A percentile compares a stretch with the other conserved stretches of the same genome.
phyloP scores from a whole-genome alignment of 164 flowering plant species.

The Cinnamomum micranthum region DNA sequence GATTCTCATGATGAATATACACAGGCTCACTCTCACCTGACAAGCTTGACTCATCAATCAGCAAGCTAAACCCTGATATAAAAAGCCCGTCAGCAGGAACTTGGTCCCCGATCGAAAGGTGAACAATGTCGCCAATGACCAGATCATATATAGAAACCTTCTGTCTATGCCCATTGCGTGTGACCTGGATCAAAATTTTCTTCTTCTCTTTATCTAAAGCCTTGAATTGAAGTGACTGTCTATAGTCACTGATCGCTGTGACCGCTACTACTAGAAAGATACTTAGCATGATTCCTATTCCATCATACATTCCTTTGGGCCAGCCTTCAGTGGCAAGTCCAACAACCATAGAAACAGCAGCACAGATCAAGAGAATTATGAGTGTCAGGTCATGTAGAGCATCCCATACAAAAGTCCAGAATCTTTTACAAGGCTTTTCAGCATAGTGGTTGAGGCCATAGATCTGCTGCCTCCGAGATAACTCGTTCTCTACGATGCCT shows the following conservation, averaged over 20 bases:
- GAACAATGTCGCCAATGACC: slow-evolving; percentile 53
- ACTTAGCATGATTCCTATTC: slow-evolving; percentile 43
- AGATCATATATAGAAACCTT: slow-evolving; percentile 43
- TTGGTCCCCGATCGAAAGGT: slow-evolving; percentile 44
- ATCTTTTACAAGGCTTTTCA: slow-evolving; percentile 44
- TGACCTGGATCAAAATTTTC: slow-evolving; percentile 40
- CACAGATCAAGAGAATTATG: slow-evolving; percentile 47
- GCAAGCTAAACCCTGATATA: slow-evolving; percentile 38
- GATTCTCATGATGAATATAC: slow-evolving; percentile 24
- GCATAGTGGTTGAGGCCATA: slow-evolving; percentile 38
- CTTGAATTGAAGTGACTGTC: slow-evolving; percentile 45
- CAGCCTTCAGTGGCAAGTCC: slow-evolving; percentile 50
- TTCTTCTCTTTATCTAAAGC: slow-evolving; percentile 50
- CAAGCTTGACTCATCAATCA: slow-evolving; percentile 52
- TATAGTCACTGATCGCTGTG: slow-evolving; percentile 52
- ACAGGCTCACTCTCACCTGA: slow-evolving; percentile 52
- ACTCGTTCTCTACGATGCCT: slow-evolving; percentile 29
- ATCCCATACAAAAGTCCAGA: slow-evolving; percentile 49
- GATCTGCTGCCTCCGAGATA: slow-evolving; percentile 27
- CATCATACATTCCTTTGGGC: slow-evolving; percentile 52
- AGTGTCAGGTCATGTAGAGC: slow-evolving; percentile 51
- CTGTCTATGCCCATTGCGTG: slow-evolving; percentile 41
- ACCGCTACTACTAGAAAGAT: slow-evolving; percentile 42
- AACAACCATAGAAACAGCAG: slow-evolving; percentile 43
- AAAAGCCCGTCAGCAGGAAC: slow-evolving; percentile 55